Conservation (phyloP, 2,329 filamentous ascomycete species). For the Claviceps arundinis region DNA sequence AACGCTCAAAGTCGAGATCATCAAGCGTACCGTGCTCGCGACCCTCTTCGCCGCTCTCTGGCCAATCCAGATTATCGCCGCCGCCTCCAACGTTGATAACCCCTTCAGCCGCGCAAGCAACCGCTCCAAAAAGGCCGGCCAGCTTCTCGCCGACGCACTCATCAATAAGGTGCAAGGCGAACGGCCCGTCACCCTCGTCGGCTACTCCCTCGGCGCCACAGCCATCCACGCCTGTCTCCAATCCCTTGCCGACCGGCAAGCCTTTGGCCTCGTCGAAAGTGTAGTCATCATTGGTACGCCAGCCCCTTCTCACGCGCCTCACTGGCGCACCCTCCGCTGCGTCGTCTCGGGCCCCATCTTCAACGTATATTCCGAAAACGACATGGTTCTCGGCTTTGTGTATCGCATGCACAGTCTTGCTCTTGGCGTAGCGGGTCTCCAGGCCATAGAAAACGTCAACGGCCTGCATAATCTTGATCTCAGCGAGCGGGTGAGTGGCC, state of each 20-base stretch:
- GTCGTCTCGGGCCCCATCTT: constrained; percentile 73
- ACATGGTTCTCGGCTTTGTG: constrained; percentile 75
- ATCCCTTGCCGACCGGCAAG: constrained; percentile 60
- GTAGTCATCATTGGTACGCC: constrained; percentile 75
- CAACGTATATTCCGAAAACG: constrained; percentile 79
- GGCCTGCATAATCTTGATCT: constrained; percentile 48
- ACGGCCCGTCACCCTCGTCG: constrained; percentile 65
- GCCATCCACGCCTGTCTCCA: constrained; percentile 75
- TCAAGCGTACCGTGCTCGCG: constrained; percentile 58
- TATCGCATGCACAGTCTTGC: constrained; percentile 77
- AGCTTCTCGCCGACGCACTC: constrained; percentile 67
- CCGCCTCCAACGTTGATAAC: constrained; percentile 62
- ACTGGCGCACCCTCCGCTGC: constrained; percentile 65
- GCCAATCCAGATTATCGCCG: constrained; percentile 53
- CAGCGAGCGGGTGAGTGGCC: constrained; percentile 38
- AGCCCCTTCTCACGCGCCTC: constrained; percentile 53
- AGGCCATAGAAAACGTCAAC: constrained; percentile 53
- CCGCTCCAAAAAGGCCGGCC: constrained; percentile 66
- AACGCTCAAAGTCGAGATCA: constrained; percentile 58
- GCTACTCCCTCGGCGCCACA: constrained; percentile 69
- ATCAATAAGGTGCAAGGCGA: constrained; percentile 75
- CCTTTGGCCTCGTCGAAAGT: constrained; percentile 73
- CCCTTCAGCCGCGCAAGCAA: constrained; percentile 67
- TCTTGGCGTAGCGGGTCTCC: constrained; percentile 70
- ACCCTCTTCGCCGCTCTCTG: constrained; percentile 56